A percentile compares a stretch with the other conserved stretches of the same genome.
Evolutionary conservation across 768 basidiomycete genomes (phyloP).

Genomic region (Pisolithus microcarpus): DNA sequence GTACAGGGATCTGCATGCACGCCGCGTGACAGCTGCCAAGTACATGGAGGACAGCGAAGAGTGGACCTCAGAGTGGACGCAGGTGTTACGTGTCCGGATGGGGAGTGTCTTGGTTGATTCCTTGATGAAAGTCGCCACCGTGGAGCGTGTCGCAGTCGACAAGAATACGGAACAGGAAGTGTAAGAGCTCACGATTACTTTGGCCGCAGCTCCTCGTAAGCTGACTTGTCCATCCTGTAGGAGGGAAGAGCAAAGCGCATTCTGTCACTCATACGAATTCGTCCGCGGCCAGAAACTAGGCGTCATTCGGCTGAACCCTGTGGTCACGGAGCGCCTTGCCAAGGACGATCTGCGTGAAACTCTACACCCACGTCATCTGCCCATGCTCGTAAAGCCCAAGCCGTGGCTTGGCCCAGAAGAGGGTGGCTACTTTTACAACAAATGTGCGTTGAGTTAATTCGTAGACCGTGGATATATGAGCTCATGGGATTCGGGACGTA

Average conservation of each 20-base stretch:
- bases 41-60: conserved; percentile 59
- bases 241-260: conserved; percentile 79
- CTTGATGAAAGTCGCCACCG: conserved; percentile 77
- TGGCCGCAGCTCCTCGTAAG: neutral
- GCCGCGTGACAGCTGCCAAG: conserved; percentile 59
- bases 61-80: conserved; percentile 82
- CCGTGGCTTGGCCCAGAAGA: conserved; percentile 74
- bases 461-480: neutral
- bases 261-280: conserved; percentile 89
- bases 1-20: conserved; percentile 53
- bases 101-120: conserved; percentile 80
- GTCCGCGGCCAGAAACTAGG: conserved; percentile 92
- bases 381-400: conserved; percentile 89
- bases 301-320: conserved; percentile 79
- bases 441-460: conserved; percentile 39
- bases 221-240: conserved; percentile 28
- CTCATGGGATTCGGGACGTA: conserved; percentile 18
- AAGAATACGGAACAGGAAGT: conserved; percentile 52
- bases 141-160: conserved; percentile 53
- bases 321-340: conserved; percentile 68
- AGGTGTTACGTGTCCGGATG: conserved; percentile 63
- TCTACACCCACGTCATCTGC: conserved; percentile 88
- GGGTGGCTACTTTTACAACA: conserved; percentile 80
- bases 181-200: conserved; percentile 37
- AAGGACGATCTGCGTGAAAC: conserved; percentile 63